A percentile compares a stretch with the other conserved stretches of the same genome.
Conservation (phyloP, 2,329 filamentous ascomycete species). For the Pseudomassariella vexata region DNA sequence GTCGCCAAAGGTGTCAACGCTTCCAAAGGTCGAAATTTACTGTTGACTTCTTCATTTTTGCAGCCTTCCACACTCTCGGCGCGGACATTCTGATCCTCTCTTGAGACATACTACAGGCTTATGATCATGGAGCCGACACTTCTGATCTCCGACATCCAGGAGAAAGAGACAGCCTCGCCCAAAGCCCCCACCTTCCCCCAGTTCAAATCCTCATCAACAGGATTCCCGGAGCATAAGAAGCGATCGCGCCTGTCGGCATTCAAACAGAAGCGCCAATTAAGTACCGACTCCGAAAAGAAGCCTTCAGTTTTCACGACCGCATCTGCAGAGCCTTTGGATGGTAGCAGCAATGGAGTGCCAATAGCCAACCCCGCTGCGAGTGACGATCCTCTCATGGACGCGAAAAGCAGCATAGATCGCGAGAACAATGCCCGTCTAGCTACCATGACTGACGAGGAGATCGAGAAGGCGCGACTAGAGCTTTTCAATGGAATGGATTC, state of each 20-base stretch:
- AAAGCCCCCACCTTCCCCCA: slow-evolving; percentile 60
- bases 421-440: slow-evolving; percentile 73
- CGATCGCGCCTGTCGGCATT: slow-evolving; percentile 70
- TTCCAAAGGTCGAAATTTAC: too few species aligned
- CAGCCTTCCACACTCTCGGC: too few species aligned
- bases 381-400: slow-evolving; percentile 39
- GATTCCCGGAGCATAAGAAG: slow-evolving; percentile 87
- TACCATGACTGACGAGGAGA: slow-evolving; percentile 76
- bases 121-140: slow-evolving; percentile 11
- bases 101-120: too few species aligned
- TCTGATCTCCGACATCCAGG: slow-evolving; percentile 71
- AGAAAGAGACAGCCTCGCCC: slow-evolving; percentile 57
- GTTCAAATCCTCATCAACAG: slow-evolving; percentile 51
- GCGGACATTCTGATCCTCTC: too few species aligned
- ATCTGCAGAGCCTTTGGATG: slow-evolving; percentile 14
- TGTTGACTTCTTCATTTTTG: too few species aligned
- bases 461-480: slow-evolving; percentile 73
- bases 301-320: slow-evolving; percentile 13
- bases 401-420: slow-evolving; percentile 69
- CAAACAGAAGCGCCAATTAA: slow-evolving; percentile 57
- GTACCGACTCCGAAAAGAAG: slow-evolving; percentile 18
- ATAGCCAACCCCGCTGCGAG: slow-evolving; percentile 4
- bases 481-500: slow-evolving; percentile 74
- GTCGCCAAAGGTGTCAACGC: too few species aligned
- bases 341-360: slow-evolving; percentile 8